Percentiles rank a stretch among this genome's conserved stretches.
Conservation (phyloP, 148 eudicot genomes). For the Drosera capensis region DNA sequence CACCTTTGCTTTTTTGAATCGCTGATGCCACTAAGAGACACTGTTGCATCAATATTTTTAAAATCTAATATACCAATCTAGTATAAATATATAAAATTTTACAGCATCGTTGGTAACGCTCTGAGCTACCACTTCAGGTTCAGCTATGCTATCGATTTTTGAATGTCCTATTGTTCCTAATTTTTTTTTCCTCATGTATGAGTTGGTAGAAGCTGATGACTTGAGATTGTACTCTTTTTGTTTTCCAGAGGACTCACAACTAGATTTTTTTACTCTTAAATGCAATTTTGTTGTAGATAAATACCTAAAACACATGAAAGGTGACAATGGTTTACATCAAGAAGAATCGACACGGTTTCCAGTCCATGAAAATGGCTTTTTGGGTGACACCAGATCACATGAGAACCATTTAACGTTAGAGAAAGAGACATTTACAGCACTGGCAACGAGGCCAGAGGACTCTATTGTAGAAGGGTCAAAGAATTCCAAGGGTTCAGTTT, state of each 20-base stretch:
- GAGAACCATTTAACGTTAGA: conserved; percentile 27
- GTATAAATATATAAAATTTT: no score
- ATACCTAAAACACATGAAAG: conserved; percentile 41
- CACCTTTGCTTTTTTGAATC: no score
- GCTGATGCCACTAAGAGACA: no score
- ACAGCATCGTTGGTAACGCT: not conserved
- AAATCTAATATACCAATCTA: no score
- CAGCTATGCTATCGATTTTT: not conserved
- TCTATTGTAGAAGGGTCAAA: conserved; percentile 36
- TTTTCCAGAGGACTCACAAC: conserved; percentile 3
- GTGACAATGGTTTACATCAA: conserved; percentile 29
- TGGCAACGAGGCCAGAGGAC: conserved; percentile 30
- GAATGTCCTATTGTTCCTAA: no score
- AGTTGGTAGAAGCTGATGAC: no score
- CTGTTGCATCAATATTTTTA: no score
- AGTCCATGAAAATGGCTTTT: conserved; percentile 30
- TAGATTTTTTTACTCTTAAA: conserved; percentile 8
- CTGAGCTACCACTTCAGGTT: not conserved
- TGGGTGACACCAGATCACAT: conserved; percentile 28
- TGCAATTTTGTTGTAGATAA: conserved; percentile 39
- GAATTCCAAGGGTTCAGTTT: conserved; percentile 35
- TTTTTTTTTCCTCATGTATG: no score
- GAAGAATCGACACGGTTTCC: conserved; percentile 42
- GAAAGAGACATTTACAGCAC: conserved; percentile 32
- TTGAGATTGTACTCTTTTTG: not conserved